These are phyloP conservation scores for Hyaloscypha hepaticicola DNA, from an alignment of 495 filamentous ascomycete genomes.

Conservation along the genomic window DNA sequence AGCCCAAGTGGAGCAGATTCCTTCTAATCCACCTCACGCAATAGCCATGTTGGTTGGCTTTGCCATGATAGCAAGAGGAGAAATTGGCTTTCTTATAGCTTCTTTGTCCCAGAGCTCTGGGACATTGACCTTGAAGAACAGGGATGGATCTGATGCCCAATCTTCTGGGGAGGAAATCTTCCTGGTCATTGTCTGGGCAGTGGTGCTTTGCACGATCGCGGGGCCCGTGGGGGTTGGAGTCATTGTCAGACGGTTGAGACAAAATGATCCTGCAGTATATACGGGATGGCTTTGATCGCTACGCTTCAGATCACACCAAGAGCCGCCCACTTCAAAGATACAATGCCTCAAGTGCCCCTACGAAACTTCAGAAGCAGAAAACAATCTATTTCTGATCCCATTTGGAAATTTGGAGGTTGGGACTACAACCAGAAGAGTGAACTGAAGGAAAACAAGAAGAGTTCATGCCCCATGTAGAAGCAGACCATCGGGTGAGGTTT, in stretches of 20 bases:
- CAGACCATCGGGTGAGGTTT: not conserved
- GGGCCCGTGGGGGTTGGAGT: slow-evolving; percentile 68
- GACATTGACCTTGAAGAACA: slow-evolving; percentile 8
- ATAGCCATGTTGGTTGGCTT: slow-evolving; percentile 40
- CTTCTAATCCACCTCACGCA: slow-evolving; percentile 8
- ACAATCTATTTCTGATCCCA: too few species aligned
- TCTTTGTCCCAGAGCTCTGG: slow-evolving; percentile 49
- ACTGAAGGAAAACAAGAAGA: not conserved
- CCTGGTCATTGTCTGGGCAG: slow-evolving; percentile 71
- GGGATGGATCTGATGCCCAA: slow-evolving; percentile 14
- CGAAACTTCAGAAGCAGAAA: too few species aligned
- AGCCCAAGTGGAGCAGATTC: not conserved
- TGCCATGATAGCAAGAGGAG: slow-evolving; percentile 74
- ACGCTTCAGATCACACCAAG: not conserved
- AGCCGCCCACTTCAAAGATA: too few species aligned
- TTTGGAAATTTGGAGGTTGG: too few species aligned
- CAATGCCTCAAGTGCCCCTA: too few species aligned
- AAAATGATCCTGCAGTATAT: not conserved
- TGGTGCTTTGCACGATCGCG: slow-evolving; percentile 70
- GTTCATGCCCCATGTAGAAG: not conserved
- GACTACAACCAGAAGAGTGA: not conserved
- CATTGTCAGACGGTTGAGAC: slow-evolving; percentile 41
- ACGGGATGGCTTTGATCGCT: not conserved
- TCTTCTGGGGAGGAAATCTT: slow-evolving; percentile 48
- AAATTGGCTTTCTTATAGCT: slow-evolving; percentile 78